Percentiles rank a stretch among this genome's conserved stretches.
phyloP scores from a whole-genome alignment of 2,329 filamentous ascomycete species.

The Orbilia brochopaga region DNA sequence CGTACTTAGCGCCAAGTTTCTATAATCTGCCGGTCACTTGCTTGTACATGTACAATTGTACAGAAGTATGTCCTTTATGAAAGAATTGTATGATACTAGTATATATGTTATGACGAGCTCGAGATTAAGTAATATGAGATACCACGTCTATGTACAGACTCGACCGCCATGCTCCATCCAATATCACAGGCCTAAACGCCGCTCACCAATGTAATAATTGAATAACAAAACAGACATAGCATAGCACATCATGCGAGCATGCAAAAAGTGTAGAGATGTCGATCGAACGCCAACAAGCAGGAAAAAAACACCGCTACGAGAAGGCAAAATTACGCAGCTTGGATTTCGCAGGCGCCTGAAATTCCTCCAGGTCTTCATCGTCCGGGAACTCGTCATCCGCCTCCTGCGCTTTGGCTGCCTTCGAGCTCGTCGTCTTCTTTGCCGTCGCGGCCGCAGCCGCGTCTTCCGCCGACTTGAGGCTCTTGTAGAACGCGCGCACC shows the following conservation, averaged over 20 bases:
- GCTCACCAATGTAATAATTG: not conserved
- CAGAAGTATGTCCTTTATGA: too few species aligned
- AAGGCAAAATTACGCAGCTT: constrained; percentile 33
- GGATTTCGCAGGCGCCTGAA: constrained; percentile 3
- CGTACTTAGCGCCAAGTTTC: too few species aligned
- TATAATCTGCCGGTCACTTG: too few species aligned
- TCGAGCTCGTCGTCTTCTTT: not conserved
- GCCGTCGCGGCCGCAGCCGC: constrained; percentile 52
- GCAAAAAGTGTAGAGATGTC: constrained; percentile 37
- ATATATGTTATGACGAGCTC: too few species aligned
- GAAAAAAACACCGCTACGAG: constrained; percentile 8
- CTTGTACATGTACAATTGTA: too few species aligned
- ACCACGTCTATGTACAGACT: too few species aligned
- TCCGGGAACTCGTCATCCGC: constrained; percentile 56
- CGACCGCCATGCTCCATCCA: too few species aligned
- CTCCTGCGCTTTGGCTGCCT: constrained; percentile 50
- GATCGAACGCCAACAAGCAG: constrained; percentile 5
- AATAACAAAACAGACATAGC: too few species aligned
- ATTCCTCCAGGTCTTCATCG: constrained; percentile 38
- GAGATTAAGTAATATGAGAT: too few species aligned
- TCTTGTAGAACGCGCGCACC: constrained; percentile 83
- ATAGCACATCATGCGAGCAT: too few species aligned
- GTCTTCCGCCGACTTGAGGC: constrained; percentile 75
- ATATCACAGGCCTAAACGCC: not conserved
- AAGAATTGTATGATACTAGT: too few species aligned